Conservation (phyloP, 768 basidiomycete species). For the Xerocomus brunneocitrinus region DNA sequence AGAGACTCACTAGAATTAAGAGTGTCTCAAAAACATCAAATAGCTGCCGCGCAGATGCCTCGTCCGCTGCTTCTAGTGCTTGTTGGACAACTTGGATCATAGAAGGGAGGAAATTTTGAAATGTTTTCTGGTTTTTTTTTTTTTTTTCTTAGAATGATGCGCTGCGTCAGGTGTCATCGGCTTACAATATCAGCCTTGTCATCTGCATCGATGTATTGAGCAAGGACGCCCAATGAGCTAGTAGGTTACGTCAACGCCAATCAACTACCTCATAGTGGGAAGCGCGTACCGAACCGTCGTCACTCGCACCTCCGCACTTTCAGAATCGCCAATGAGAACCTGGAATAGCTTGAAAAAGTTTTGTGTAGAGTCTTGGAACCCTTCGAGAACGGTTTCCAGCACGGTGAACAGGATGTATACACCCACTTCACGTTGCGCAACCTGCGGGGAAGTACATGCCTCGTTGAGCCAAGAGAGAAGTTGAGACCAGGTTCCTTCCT, state of each 20-base stretch:
- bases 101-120: constrained; percentile 79
- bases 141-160: neutral
- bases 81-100: constrained; percentile 90
- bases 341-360: constrained; percentile 79
- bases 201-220: constrained; percentile 85
- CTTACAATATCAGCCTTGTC: constrained; percentile 85
- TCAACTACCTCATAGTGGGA: neutral
- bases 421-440: constrained; percentile 85
- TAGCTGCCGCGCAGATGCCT: constrained; percentile 76
- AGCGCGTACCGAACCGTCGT: constrained; percentile 70
- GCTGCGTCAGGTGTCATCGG: constrained; percentile 10
- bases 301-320: constrained; percentile 85
- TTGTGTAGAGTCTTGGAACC: constrained; percentile 72
- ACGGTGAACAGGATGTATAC: constrained; percentile 87
- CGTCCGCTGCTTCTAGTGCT: constrained; percentile 73
- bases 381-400: constrained; percentile 86
- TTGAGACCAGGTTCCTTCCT: constrained; percentile 72
- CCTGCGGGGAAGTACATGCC: constrained; percentile 63
- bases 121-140: constrained; percentile 58
- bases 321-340: constrained; percentile 68
- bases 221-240: constrained; percentile 86
- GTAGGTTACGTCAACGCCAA: constrained; percentile 4
- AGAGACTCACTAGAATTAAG: constrained; percentile 69
- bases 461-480: constrained; percentile 85
- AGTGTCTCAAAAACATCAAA: constrained; percentile 97